These are phyloP conservation scores for Cladorrhinum sp. DNA, from an alignment of 2,329 filamentous ascomycete species.

Conservation along the genomic window DNA sequence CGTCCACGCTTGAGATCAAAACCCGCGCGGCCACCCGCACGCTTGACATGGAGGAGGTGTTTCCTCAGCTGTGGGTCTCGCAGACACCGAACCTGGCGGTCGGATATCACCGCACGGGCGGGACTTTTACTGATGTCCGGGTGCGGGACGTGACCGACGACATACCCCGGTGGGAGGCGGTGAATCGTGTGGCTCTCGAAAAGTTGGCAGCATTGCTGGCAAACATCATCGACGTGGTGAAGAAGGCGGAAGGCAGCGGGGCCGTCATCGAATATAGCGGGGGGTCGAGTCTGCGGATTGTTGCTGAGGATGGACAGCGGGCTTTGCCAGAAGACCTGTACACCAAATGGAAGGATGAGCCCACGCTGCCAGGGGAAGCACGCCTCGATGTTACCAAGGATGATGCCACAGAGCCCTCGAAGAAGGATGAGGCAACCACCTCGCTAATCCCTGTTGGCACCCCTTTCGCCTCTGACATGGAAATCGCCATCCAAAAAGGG, in stretches of 20 bases:
- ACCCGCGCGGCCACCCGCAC: neutral
- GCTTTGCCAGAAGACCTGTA: constrained; percentile 12
- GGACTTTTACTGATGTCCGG: constrained; percentile 2
- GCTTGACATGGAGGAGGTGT: constrained; percentile 4
- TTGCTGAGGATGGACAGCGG: neutral
- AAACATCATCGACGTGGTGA: neutral
- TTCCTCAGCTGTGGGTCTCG: constrained; percentile 9
- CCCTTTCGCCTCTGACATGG: neutral
- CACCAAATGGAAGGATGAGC: neutral
- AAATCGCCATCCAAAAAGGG: neutral
- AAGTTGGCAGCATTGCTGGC: neutral
- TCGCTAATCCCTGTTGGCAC: neutral
- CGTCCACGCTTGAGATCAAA: constrained; percentile 11
- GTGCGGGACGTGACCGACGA: constrained; percentile 1
- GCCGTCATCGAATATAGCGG: neutral
- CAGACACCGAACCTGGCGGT: constrained; percentile 9
- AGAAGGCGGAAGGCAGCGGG: neutral
- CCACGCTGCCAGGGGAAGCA: neutral
- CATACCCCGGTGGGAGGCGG: neutral
- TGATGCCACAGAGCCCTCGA: neutral
- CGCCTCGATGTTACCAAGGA: neutral
- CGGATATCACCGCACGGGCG: constrained; percentile 3
- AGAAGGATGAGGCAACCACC: neutral
- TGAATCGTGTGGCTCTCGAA: neutral
- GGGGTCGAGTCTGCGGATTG: neutral